Evolutionary conservation across 2,329 filamentous ascomycete genomes (phyloP).

Genomic region (Celoporthe dispersa): DNA sequence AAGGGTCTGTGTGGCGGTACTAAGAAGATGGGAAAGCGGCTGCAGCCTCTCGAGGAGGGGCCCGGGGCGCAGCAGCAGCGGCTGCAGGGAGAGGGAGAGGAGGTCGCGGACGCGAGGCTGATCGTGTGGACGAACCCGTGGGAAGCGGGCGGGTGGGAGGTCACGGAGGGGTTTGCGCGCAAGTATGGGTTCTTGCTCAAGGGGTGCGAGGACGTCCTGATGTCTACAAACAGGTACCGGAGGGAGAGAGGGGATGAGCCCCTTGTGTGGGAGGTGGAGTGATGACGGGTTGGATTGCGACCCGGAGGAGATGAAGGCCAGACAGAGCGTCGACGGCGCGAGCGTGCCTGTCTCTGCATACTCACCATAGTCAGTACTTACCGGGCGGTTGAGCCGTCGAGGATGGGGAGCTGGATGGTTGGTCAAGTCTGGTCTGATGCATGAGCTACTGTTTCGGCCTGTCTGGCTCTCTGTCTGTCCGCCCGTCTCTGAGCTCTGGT

Average conservation of each 20-base stretch:
- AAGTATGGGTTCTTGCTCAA: constrained; percentile 37
- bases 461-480: too few species aligned
- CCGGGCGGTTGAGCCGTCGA: too few species aligned
- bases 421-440: too few species aligned
- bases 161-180: constrained; percentile 35
- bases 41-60: neutral
- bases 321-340: neutral
- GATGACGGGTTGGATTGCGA: neutral
- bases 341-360: neutral
- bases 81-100: neutral
- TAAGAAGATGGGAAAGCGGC: neutral
- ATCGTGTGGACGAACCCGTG: constrained; percentile 32
- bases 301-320: neutral
- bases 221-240: constrained; percentile 34
- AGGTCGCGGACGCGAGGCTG: constrained; percentile 11
- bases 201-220: constrained; percentile 36
- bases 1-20: constrained; percentile 11
- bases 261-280: constrained; percentile 19
- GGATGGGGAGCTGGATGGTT: too few species aligned
- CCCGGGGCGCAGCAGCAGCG: too few species aligned
- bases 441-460: too few species aligned
- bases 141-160: constrained; percentile 38
- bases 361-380: neutral
- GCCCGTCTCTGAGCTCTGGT: too few species aligned
- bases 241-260: constrained; percentile 18